Base-by-base conservation (phyloP, 208 protist genomes). In the Angomonas deanei region DNA sequence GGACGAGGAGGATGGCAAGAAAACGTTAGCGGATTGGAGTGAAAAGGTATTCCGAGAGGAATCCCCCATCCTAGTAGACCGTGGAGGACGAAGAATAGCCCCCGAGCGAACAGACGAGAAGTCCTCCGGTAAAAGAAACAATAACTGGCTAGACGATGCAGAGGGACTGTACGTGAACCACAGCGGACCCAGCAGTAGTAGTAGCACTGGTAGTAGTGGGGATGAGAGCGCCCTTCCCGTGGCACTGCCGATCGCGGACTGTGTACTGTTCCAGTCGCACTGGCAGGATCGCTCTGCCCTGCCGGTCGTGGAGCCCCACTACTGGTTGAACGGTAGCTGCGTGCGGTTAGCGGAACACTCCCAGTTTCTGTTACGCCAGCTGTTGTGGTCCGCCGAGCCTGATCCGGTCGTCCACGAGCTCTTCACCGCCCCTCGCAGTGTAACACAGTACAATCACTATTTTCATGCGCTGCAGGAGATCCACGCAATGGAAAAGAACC, bases 391-490 rank as follows among this genome's bases (percentile, higher is more conserved):
- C 1, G 73, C 66, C 34, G 82, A 83, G 26, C 61, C 68, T 0
- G 88, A 94, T 58, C 88, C 80, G 11, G 72, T 94, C 21, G 71
- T 94, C 26, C 54, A 69, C 46, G 82, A 82, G 1, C 82, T 76
- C 15, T 60, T 90, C 8, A 64, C 62, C 24, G 8, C 47, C 8
- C 47, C 47, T 6, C 8, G 10, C 47, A 24, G 8, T 6, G 5
- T 15, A 6, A 27, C 47, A 5, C n/a, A 26, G 10, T 53, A 15
- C 21, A 53, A 53, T 24, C 21, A 15, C 47, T 42, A 42, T 42
- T 42, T 42, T 42, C 36, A 15, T 8, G 36, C 8, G 36, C 8
- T 42, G 36, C 36, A n/a, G 36, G 11, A 15, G 8, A n/a, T n/a
- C n/a, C n/a, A n/a, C n/a, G n/a, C n/a, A n/a, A n/a, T n/a, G n/a